phyloP scores from a whole-genome alignment of 345 rosid genomes.

The Raphanus raphanistrum region DNA sequence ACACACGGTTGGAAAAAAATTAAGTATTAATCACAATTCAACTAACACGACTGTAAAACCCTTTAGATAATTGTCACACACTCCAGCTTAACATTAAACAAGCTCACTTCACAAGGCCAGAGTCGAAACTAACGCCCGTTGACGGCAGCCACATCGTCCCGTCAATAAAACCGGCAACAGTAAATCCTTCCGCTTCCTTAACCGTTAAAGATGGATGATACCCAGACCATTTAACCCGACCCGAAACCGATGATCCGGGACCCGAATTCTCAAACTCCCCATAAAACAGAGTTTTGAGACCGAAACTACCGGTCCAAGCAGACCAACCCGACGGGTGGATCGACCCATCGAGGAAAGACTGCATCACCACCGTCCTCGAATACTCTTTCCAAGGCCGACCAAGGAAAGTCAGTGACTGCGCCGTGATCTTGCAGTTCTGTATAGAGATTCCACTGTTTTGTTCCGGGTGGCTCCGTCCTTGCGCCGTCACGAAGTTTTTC shows the following conservation, averaged over 20 bases:
- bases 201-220: constrained; percentile 39
- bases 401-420: constrained; percentile 47
- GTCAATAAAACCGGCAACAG: constrained; percentile 30
- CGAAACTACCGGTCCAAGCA: constrained; percentile 42
- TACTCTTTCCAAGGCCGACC: constrained; percentile 72
- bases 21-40: constrained; percentile 6
- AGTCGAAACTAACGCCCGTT: constrained; percentile 40
- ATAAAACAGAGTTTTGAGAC: constrained; percentile 44
- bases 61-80: not conserved
- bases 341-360: constrained; percentile 48
- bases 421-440: constrained; percentile 53
- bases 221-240: constrained; percentile 53
- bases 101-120: constrained; percentile 40
- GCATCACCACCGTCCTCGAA: constrained; percentile 63
- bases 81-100: not conserved
- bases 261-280: constrained; percentile 52
- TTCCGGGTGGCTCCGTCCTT: constrained; percentile 52
- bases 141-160: constrained; percentile 40
- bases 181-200: constrained; percentile 34
- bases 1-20: not conserved
- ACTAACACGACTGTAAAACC: constrained; percentile 1
- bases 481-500: constrained; percentile 62
- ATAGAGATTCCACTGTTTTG: constrained; percentile 65
- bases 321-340: constrained; percentile 61
- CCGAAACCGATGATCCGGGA: constrained; percentile 50